Base-by-base conservation (phyloP, 1,284 basidiomycete species). In the Schizopora paradoxa region DNA sequence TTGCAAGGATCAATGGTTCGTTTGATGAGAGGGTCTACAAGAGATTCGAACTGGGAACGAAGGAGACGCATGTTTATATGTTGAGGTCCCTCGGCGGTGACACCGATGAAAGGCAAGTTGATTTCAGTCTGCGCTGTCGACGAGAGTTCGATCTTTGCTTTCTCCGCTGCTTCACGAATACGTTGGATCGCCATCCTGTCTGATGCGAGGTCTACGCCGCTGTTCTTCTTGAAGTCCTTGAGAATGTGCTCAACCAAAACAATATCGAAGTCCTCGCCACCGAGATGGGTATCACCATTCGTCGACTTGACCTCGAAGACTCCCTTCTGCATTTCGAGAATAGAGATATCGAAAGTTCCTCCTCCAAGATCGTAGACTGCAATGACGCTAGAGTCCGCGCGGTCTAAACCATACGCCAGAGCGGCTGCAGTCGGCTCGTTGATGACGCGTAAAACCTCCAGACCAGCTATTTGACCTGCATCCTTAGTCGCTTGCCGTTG, bases 251-350 rank as follows among this genome's bases (percentile, higher is more conserved):
- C 81, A 57, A 98, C 87, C 32, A 98, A 80, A 37, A 83, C 70
- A 56, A 96, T 86, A 63, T 98, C 93, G 61, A 98, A 98, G 69
- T 99, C 95, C 70, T 99, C 95, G 66, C 95, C 95, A 69, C 95
- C 95, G 51, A 99, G 82, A 66, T 99, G 95, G 19, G 95, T 98
- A 68, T 99, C 94, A 69, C 95, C 95, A 64, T 97, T 97, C 54
- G 95, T 99, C 1, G 95, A 97, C 76, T 97, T 97, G 64, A 99
- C 95, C 67, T 98, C 95, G 66, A 98, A 99, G 19, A 99, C 93
- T 58, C 95, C 95, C 70, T 96, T 94, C 68, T 96, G 91, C 91
- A 98, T 98, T 72, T 97, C 92, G 35, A 98, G 76, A 56, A 99
- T 93, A 27, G 95, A 98, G 59, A 98, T 90, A 91, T 98, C 93